A percentile compares a stretch with the other conserved stretches of the same genome.
Conservation (phyloP, 2,329 filamentous ascomycete species). For the Cladophialophora chaetospira region DNA sequence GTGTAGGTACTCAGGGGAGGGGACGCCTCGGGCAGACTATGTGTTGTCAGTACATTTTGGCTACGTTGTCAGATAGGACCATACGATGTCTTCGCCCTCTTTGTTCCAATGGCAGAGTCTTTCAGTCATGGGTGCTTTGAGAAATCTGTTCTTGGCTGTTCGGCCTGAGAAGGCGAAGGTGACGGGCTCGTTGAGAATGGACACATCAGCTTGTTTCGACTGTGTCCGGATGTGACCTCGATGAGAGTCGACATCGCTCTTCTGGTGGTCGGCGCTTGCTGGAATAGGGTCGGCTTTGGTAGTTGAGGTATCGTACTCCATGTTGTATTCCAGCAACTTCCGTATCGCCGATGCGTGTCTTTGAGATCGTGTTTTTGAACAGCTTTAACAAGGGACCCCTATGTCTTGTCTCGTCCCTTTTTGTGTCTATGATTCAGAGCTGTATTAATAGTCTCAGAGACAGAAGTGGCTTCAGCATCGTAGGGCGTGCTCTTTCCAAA, state of each 20-base stretch:
- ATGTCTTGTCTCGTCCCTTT: too few relatives aligned
- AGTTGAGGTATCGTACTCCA: conserved; percentile 29
- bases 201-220: conserved; percentile 34
- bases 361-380: too few relatives aligned
- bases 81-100: conserved; percentile 27
- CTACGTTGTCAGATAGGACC: background rate
- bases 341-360: too few relatives aligned
- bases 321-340: too few relatives aligned
- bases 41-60: conserved; percentile 33
- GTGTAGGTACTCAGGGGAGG: conserved; percentile 56
- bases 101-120: conserved; percentile 61
- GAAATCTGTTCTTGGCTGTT: conserved; percentile 63
- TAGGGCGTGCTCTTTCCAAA: too few relatives aligned
- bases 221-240: conserved; percentile 20
- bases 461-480: too few relatives aligned
- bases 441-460: too few relatives aligned
- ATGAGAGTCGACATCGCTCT: background rate
- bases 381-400: too few relatives aligned
- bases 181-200: conserved; percentile 51
- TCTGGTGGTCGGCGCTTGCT: conserved; percentile 4
- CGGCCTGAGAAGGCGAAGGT: conserved; percentile 55
- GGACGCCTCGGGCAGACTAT: conserved; percentile 57
- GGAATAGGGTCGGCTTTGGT: conserved; percentile 2
- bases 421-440: too few relatives aligned
- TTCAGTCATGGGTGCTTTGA: conserved; percentile 70